These are phyloP conservation scores for Neofusicoccum parvum DNA, from an alignment of 2,329 filamentous ascomycete genomes.

Conservation along the genomic window DNA sequence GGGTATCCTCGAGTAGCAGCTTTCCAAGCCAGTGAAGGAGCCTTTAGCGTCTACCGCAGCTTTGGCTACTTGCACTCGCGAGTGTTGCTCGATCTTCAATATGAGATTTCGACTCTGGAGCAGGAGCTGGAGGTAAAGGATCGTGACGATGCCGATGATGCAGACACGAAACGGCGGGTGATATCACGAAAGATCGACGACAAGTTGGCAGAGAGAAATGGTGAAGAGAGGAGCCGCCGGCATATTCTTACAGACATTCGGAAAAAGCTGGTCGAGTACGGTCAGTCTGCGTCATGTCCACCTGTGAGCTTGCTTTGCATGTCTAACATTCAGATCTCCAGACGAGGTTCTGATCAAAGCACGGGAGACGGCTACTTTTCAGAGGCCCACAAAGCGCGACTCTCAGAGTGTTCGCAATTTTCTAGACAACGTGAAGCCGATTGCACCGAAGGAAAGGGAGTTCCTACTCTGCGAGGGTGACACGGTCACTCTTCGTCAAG, in stretches of 20 bases:
- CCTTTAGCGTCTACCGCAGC: conserved; percentile 38
- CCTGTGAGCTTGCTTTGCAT: not conserved
- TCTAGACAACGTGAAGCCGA: conserved; percentile 38
- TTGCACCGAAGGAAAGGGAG: conserved; percentile 38
- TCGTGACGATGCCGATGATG: conserved; percentile 27
- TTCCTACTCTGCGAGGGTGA: conserved; percentile 46
- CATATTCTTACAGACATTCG: conserved; percentile 36
- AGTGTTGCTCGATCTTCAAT: conserved; percentile 37
- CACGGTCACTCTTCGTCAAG: conserved; percentile 40
- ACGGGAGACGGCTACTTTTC: conserved; percentile 38
- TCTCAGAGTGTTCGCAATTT: conserved; percentile 43
- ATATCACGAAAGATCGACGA: not conserved
- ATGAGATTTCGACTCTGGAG: conserved; percentile 37
- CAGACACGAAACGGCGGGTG: not conserved
- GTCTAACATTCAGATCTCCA: conserved; percentile 16
- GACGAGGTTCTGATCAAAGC: conserved; percentile 45
- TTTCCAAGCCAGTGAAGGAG: conserved; percentile 39
- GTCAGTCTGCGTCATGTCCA: conserved; percentile 23
- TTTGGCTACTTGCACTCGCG: conserved; percentile 39
- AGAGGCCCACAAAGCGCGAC: conserved; percentile 43
- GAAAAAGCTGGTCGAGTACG: conserved; percentile 39
- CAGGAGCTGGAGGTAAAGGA: conserved; percentile 31
- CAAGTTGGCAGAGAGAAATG: not conserved
- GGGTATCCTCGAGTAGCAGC: conserved; percentile 38
- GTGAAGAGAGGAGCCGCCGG: conserved; percentile 23